Evolutionary conservation across 345 rosid species (phyloP).

Genomic region (Moringa oleifera): DNA sequence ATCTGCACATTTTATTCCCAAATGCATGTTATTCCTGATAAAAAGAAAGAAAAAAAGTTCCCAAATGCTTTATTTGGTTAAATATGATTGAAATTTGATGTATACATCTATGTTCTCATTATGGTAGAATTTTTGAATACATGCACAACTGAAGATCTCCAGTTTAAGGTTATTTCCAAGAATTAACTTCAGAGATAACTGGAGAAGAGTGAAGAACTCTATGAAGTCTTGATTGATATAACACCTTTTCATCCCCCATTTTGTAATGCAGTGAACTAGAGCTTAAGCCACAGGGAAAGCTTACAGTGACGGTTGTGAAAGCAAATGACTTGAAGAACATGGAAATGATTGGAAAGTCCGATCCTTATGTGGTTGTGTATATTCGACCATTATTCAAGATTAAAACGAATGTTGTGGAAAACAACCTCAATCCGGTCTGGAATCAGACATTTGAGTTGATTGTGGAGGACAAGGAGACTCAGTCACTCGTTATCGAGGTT

Average conservation of each 20-base stretch:
- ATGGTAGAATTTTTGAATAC: background rate
- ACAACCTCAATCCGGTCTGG: conserved; percentile 95
- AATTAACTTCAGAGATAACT: too few species aligned
- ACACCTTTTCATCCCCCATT: conserved; percentile 8
- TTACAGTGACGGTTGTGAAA: conserved; percentile 57
- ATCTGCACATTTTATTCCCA: too few species aligned
- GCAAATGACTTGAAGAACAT: conserved; percentile 90
- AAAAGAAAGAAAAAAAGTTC: too few species aligned
- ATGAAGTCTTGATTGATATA: background rate
- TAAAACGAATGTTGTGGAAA: conserved; percentile 73
- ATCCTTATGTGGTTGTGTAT: conserved; percentile 76
- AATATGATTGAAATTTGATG: background rate
- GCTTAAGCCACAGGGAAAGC: conserved; percentile 95
- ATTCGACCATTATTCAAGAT: conserved; percentile 83
- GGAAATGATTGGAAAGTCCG: conserved; percentile 99
- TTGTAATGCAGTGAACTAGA: conserved; percentile 72
- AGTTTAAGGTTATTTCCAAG: background rate
- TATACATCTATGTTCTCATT: too few species aligned
- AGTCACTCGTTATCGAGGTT: conserved; percentile 78
- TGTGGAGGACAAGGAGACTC: conserved; percentile 98
- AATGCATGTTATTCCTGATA: too few species aligned
- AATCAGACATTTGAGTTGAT: conserved; percentile 79
- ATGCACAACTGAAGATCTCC: background rate
- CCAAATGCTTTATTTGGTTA: background rate
- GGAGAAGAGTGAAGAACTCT: too few species aligned